Evolutionary conservation across 176 grass and related monocot species (phyloP), one percentile per base, ranked within the genome.

Genomic region (Avena insularis): DNA sequence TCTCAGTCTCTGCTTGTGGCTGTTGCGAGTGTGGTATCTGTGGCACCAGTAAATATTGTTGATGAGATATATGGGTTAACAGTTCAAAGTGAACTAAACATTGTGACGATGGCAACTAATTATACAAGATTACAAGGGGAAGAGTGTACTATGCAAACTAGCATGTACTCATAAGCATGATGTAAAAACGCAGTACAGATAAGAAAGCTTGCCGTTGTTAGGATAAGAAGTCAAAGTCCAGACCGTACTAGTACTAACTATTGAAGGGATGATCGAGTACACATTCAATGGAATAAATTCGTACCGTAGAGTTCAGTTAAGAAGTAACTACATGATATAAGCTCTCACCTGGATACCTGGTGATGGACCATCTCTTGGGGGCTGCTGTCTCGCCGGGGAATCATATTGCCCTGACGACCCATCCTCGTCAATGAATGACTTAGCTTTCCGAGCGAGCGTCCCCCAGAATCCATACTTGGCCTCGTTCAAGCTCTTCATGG

Each of bases 401-500:
- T 94, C 86, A 23, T 80, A 86, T 55, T 92, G 91, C 75, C 80
- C 91, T 0, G 66, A 87, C 49, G 77, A 83, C 79, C 87, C 86
- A 67, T 96, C 97, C 83, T 99, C 92, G 75, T 99, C 94, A 10
- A 99, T 83, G 88, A 96, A 87, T 29, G 87, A 88, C 80, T 96
- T 99, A 9, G 97, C 97, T 87, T 99, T 99, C 85, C 90, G 76
- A 7, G 92, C 89, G 20, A 99, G 86, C 64, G 88, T 73, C 4
- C 97, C 94, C 89, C 91, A 99, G 35, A 99, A 99, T 83, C 94
- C 94, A 13, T 91, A 92, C 73, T 99, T 99, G 20, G 90, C 85
- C 85, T 99, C 97, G 77, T 94, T 99, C 76, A 94, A 70, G 87
- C 68, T 99, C 81, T 90, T 94, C 91, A 99, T 93, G 9, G 97